Base-by-base conservation (phyloP, 805 yeast species). In the Cyberlindnera nakhonratchasimensis region DNA sequence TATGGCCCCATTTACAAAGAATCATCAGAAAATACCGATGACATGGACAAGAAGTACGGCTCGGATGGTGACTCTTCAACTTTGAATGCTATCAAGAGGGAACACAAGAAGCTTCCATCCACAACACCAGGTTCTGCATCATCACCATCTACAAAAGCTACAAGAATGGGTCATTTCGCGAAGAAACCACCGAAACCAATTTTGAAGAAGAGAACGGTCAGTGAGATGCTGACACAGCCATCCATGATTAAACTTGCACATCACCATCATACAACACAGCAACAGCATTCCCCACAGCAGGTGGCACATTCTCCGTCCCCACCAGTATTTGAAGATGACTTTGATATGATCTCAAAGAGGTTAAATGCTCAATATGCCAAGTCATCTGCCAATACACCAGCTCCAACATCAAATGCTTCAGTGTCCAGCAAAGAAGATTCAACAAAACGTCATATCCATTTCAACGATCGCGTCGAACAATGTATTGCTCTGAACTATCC, bases 401-500 rank as follows among this genome's bases (percentile, higher is more conserved):
- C 8, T 11, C 32, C 24, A 19, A 13, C 36, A 6, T 35, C 45
- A 2, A 23, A 26, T 17, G 16, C 24, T 3, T 32, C 45, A 5
- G 29, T 16, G 6, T 34, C 43, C 19, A 29, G 32, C 16, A 40
- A 39, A 16, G 35, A 17, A 7, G 43, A 31, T 8, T 46, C 50
- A 13, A 24, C 18, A 4, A 45, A 45, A 19, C 77, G 95, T 47
- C 95, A 77, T 53, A 90, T 93, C 47, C 98, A 90, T 64, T 93
- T 93, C 66, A 93, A 84, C 61, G 95, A 88, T 59, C 79, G 89
- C 40, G 99, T 93, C 24, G 90, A 88, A 61, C 99, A 93, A 63
- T 93, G 99, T 63, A 80, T 86, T 48, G 90, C 96, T 0, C 60
- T 90, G 36, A 52, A 55, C 23, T 45, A 49, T 18, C 58, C 55